A percentile compares a stretch with the other conserved stretches of the same genome.
Evolutionary conservation across 805 yeast genomes (phyloP).

Genomic region (Wickerhamomyces canadensis): DNA sequence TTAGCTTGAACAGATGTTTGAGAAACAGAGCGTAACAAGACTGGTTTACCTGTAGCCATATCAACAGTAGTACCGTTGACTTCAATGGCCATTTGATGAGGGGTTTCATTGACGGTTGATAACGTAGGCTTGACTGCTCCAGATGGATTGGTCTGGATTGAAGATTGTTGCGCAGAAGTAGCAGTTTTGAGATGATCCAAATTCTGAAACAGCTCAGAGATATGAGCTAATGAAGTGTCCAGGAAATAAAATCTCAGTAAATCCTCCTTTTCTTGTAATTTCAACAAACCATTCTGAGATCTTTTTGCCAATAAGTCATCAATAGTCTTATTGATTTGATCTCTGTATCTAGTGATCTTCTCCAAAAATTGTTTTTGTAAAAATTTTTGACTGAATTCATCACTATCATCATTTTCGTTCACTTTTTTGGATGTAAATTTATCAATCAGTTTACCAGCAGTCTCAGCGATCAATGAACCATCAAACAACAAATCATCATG

Average conservation of each 20-base stretch:
- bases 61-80: constrained; percentile 56
- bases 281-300: constrained; percentile 36
- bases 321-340: constrained; percentile 42
- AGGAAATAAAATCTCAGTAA: constrained; percentile 62
- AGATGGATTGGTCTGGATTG: neutral
- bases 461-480: constrained; percentile 67
- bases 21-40: constrained; percentile 56
- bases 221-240: constrained; percentile 62
- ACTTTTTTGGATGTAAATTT: constrained; percentile 23
- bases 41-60: constrained; percentile 66
- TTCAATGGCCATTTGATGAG: constrained; percentile 71
- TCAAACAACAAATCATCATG: constrained; percentile 66
- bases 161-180: neutral
- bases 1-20: constrained; percentile 64
- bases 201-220: constrained; percentile 31
- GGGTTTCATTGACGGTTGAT: constrained; percentile 25
- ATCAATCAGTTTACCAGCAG: constrained; percentile 61
- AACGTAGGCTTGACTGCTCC: no score
- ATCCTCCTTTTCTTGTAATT: constrained; percentile 69
- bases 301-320: constrained; percentile 55
- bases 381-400: constrained; percentile 32
- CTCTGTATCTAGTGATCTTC: constrained; percentile 33
- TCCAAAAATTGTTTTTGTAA: constrained; percentile 35
- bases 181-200: constrained; percentile 11
- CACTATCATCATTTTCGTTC: constrained; percentile 13